Base-by-base conservation (phyloP, 441 rosid species). In the Pelargonium cotyledonis region DNA sequence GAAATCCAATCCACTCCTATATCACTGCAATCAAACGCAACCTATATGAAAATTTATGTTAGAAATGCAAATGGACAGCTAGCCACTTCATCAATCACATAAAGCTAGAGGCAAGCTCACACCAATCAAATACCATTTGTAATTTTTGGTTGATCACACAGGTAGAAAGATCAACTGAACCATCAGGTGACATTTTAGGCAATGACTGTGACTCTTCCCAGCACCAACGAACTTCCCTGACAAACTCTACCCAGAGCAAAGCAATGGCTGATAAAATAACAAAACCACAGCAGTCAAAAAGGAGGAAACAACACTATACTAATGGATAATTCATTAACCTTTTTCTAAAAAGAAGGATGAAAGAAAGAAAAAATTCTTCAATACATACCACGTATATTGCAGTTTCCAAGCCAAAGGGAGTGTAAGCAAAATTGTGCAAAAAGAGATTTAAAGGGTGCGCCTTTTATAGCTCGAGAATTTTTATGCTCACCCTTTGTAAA, bases 141-240 rank as follows among this genome's bases (percentile, higher is more conserved):
- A 95, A 78, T 84, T 95, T 95, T 82, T 92, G 99, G 82, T 95
- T 68, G 75, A 90, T 85, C 80, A 95, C 81, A 85, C 97, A 95
- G 57, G 93, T 88, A 29, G 94, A 83, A 66, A 95, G 79, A 83
- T 90, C 97, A 83, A 95, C 84, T 41, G 86, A 78, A 78, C 93
- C 89, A 80, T 75, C 76, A 23, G 67, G 67, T 60, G 84, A 83
- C 86, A 90, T 81, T 83, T 85, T 89, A 40, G 99, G 97, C 82
- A 95, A 78, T 26, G 91, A 80, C 71, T 90, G 97, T 49, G 92
- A 79, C 84, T 95, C 99, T 82, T 95, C 99, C 99, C 99, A 95
- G 75, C 86, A 92, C 95, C 95, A 95, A 69, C 96, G 96, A 72
- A 90, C 88, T 88, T 95, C 99, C 68, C 94, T 91, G 78, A 90